phyloP scores from a whole-genome alignment of 2,329 filamentous ascomycete species.

The Exophiala phaeomuriformis region DNA sequence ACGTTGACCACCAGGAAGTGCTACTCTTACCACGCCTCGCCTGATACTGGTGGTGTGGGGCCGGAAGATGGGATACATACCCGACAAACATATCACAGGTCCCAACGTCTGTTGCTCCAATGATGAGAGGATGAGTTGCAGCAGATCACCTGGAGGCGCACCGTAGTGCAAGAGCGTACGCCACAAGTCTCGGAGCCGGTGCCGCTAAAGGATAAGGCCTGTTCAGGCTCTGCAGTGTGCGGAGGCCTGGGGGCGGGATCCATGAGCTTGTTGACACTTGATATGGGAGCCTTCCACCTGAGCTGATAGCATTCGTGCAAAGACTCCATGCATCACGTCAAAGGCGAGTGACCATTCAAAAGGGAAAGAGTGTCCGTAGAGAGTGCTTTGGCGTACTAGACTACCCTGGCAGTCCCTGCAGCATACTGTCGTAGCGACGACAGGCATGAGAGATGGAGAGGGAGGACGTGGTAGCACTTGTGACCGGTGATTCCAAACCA shows the following conservation, averaged over 20 bases:
- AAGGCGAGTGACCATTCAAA: no score
- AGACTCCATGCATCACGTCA: no score
- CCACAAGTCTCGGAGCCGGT: slow-evolving; percentile 1
- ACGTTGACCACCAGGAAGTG: neutral
- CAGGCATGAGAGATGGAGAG: no score
- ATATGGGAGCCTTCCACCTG: no score
- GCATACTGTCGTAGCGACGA: no score
- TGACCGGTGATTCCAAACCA: no score
- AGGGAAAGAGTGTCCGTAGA: no score
- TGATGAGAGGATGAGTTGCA: neutral
- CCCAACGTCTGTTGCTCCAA: neutral
- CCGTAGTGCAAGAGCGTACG: neutral
- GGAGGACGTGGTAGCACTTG: no score
- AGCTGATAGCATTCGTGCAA: no score
- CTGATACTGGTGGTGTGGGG: neutral
- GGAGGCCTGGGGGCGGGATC: neutral
- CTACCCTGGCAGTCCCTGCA: no score
- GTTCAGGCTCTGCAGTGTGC: neutral
- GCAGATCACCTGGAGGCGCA: neutral
- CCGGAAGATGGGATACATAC: neutral
- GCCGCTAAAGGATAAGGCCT: neutral
- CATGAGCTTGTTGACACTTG: neutral
- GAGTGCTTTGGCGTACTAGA: no score
- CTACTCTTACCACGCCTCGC: neutral
- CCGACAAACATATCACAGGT: neutral